Percentiles rank a stretch among this genome's conserved stretches.
These are phyloP conservation scores for Geotrichum carabidarum DNA, from an alignment of 1,139 yeast species.

Conservation along the genomic window DNA sequence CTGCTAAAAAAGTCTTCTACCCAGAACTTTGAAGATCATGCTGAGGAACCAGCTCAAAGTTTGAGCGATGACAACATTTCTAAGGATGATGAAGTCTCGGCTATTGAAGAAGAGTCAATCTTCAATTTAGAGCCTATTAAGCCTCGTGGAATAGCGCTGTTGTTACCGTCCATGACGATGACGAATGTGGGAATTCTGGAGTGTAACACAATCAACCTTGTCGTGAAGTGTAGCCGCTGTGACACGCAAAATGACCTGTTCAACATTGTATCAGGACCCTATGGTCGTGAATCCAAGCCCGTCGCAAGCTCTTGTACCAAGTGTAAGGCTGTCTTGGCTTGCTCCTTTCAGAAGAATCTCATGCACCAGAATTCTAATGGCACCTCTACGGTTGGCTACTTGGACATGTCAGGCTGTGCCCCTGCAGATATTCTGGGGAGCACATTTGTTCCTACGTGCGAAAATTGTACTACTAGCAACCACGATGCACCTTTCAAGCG, in stretches of 20 bases:
- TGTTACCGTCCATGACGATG: conserved; percentile 33
- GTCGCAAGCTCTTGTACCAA: conserved; percentile 35
- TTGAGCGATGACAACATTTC: conserved; percentile 2
- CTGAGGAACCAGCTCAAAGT: conserved; percentile 12
- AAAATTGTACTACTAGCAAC: conserved; percentile 32
- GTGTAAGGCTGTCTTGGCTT: conserved; percentile 37
- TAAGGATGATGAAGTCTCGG: conserved; percentile 6
- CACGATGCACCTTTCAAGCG: conserved; percentile 32
- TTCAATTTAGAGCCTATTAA: conserved; percentile 5
- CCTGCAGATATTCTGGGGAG: conserved; percentile 39
- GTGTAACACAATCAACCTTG: conserved; percentile 35
- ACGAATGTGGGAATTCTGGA: conserved; percentile 37
- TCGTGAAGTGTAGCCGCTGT: conserved; percentile 40
- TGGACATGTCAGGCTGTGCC: conserved; percentile 39
- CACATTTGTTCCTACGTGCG: conserved; percentile 39
- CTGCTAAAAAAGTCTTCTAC: conserved; percentile 5
- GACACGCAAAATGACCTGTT: conserved; percentile 36
- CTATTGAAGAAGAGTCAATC: conserved; percentile 9
- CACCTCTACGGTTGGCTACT: conserved; percentile 34
- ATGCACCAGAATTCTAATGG: conserved; percentile 27
- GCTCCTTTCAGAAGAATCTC: conserved; percentile 38
- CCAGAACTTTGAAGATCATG: conserved; percentile 7
- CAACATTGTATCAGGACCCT: conserved; percentile 37
- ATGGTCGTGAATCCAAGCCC: conserved; percentile 38
- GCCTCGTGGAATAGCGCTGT: conserved; percentile 36